Percentiles rank a stretch among this genome's conserved stretches.
Conservation (phyloP, 352 stramenopile species). For the Pythium dissotocum region DNA sequence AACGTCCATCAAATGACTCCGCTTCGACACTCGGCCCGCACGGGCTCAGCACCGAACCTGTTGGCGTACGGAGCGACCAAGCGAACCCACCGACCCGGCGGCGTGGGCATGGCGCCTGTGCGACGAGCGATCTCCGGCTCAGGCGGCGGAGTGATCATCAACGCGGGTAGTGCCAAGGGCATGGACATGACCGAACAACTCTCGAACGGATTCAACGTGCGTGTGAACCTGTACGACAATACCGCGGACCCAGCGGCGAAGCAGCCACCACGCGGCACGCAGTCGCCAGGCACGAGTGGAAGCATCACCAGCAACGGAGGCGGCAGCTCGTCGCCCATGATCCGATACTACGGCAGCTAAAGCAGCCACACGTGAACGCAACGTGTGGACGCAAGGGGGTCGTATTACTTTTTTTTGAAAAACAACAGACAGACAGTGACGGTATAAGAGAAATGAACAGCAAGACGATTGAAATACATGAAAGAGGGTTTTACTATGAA, state of each 20-base stretch:
- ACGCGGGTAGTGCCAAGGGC: conserved; percentile 17
- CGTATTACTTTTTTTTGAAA: neutral
- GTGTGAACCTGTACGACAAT: conserved; percentile 15
- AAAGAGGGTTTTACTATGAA: no score
- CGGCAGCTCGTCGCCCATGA: conserved; percentile 18
- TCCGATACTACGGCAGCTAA: conserved; percentile 29
- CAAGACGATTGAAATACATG: neutral
- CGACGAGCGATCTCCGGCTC: conserved; percentile 15
- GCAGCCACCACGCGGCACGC: neutral
- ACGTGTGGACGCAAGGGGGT: no score
- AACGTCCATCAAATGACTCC: neutral
- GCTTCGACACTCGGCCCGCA: conserved; percentile 6
- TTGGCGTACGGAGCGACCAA: conserved; percentile 28
- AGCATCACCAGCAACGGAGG: conserved; percentile 1
- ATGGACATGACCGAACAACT: neutral
- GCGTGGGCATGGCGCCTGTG: conserved; percentile 22
- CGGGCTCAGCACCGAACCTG: conserved; percentile 25
- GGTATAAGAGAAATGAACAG: conserved; percentile 1
- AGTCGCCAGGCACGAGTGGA: conserved; percentile 3
- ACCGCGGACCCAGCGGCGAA: neutral
- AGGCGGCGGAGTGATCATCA: conserved; percentile 16
- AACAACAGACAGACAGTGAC: conserved; percentile 3
- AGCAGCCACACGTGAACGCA: no score
- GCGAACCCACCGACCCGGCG: conserved; percentile 26
- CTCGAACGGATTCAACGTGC: conserved; percentile 10